Conservation (phyloP, 2,329 filamentous ascomycete species). For the Alternaria gansuensis region DNA sequence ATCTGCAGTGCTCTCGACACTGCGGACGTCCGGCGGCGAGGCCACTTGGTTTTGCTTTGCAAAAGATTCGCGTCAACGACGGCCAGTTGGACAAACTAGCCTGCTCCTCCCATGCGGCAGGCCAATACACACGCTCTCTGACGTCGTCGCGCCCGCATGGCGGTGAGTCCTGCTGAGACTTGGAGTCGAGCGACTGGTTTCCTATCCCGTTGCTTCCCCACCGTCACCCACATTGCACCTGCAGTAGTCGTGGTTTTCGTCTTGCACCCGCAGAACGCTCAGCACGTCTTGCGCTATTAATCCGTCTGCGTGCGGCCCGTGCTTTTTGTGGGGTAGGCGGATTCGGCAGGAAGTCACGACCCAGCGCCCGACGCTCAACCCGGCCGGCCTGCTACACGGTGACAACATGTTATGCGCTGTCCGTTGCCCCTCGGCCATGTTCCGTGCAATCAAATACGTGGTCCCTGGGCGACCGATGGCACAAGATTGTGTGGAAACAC, state of each 20-base stretch:
- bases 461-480: slow-evolving; percentile 7
- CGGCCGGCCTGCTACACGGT: neutral
- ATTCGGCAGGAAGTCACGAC: slow-evolving; percentile 16
- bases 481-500: slow-evolving; percentile 1
- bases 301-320: slow-evolving; percentile 11
- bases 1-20: slow-evolving; percentile 15
- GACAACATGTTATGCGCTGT: neutral
- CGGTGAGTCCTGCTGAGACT: slow-evolving; percentile 38
- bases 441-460: neutral
- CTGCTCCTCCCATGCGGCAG: slow-evolving; percentile 8
- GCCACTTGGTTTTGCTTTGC: slow-evolving; percentile 15
- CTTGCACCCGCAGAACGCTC: slow-evolving; percentile 22
- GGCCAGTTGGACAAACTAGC: slow-evolving; percentile 1
- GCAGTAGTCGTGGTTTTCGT: slow-evolving; percentile 38
- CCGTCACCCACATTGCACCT: slow-evolving; percentile 37
- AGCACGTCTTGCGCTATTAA: slow-evolving; percentile 23
- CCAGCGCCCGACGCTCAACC: neutral
- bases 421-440: neutral
- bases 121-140: slow-evolving; percentile 5
- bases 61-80: slow-evolving; percentile 11
- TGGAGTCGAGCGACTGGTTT: slow-evolving; percentile 27
- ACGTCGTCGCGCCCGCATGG: slow-evolving; percentile 12
- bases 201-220: slow-evolving; percentile 26
- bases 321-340: slow-evolving; percentile 21
- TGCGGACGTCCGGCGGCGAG: neutral